Conservation (phyloP, 1,139 yeast genomes). For the Hanseniaspora uvarum region DNA sequence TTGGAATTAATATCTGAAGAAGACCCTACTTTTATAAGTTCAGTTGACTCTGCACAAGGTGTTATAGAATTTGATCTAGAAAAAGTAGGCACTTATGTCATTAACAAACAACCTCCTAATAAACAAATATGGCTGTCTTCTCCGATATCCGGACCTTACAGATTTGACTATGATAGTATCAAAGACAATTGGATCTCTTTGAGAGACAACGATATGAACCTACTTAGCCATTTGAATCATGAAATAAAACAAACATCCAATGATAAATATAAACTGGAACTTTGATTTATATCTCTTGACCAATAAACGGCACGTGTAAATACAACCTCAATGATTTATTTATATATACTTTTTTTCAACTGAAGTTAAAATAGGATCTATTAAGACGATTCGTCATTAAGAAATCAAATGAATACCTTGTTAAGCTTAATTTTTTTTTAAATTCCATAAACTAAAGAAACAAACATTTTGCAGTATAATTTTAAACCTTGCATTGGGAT, state of each 20-base stretch:
- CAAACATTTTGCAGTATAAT: too few species aligned
- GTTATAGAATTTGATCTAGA: slow-evolving; percentile 64
- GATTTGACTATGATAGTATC: slow-evolving; percentile 44
- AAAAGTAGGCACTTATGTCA: slow-evolving; percentile 67
- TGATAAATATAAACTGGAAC: slow-evolving; percentile 22
- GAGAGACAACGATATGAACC: slow-evolving; percentile 38
- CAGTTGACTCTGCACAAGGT: slow-evolving; percentile 75
- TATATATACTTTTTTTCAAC: too few species aligned
- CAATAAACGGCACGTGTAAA: not conserved
- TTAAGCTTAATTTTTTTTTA: too few species aligned
- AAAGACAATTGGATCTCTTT: slow-evolving; percentile 50
- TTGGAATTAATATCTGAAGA: slow-evolving; percentile 55
- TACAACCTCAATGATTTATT: too few species aligned
- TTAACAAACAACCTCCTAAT: slow-evolving; percentile 89
- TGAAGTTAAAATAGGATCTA: too few species aligned
- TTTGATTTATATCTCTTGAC: not conserved
- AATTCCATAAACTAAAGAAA: too few species aligned
- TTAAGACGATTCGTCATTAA: too few species aligned
- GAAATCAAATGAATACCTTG: too few species aligned
- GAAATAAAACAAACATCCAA: slow-evolving; percentile 40
- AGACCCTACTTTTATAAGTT: slow-evolving; percentile 44
- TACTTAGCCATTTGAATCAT: slow-evolving; percentile 39
- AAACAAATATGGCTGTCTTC: slow-evolving; percentile 88
- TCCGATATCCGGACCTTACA: slow-evolving; percentile 86
- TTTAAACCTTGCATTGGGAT: too few species aligned